Evolutionary conservation across 352 stramenopile species (phyloP).

Genomic region (Phytophthora rubi): DNA sequence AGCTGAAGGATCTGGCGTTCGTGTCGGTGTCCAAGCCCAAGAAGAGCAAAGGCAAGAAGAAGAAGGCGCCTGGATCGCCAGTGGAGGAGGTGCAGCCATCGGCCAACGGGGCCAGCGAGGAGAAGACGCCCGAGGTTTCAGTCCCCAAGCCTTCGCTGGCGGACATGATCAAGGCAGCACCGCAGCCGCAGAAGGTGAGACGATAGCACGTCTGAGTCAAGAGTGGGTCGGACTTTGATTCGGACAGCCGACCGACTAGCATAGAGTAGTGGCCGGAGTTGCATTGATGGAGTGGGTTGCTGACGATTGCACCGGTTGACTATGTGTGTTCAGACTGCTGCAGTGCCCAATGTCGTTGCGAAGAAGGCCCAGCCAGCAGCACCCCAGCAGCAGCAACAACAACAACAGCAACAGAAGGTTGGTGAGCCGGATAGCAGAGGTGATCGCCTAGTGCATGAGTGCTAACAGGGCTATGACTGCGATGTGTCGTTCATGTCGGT

Average conservation of each 20-base stretch:
- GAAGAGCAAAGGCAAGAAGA: slow-evolving; percentile 67
- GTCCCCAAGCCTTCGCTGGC: slow-evolving; percentile 16
- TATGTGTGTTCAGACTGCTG: slow-evolving; percentile 4
- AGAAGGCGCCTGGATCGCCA: slow-evolving; percentile 16
- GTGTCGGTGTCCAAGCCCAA: slow-evolving; percentile 64
- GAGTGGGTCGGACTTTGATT: background rate
- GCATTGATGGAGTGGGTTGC: background rate
- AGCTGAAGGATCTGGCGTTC: slow-evolving; percentile 81
- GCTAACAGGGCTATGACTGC: slow-evolving; percentile 15
- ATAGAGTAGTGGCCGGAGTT: background rate
- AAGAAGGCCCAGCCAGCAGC: slow-evolving; percentile 15
- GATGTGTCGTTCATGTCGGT: slow-evolving; percentile 7
- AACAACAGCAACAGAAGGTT: slow-evolving; percentile 28
- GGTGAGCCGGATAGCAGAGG: background rate
- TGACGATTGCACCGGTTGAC: slow-evolving; percentile 15
- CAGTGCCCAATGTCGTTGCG: slow-evolving; percentile 15
- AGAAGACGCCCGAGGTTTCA: slow-evolving; percentile 9
- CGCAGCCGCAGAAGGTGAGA: slow-evolving; percentile 23
- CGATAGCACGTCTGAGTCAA: background rate
- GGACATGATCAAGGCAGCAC: slow-evolving; percentile 25
- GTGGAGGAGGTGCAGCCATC: slow-evolving; percentile 18
- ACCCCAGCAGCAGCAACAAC: slow-evolving; percentile 4
- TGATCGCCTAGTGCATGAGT: background rate
- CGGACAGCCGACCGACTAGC: background rate
- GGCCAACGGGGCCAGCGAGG: slow-evolving; percentile 4